phyloP scores from a whole-genome alignment of 2,329 filamentous ascomycete genomes.

The Hymenoscyphus fraxineus region DNA sequence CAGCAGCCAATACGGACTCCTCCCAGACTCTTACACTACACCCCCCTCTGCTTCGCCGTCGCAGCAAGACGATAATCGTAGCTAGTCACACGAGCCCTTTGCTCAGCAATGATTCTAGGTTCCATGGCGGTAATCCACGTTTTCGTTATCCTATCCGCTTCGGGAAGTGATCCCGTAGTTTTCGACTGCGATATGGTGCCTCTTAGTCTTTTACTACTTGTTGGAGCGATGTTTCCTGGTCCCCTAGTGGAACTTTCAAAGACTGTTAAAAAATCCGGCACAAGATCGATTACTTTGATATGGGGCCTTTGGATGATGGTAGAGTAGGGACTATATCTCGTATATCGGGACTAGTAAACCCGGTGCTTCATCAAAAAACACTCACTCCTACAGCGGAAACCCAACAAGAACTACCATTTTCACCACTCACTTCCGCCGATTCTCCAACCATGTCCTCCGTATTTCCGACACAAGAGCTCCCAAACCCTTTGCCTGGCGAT shows the following conservation, averaged over 20 bases:
- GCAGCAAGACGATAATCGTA: not conserved
- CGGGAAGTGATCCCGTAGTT: not conserved
- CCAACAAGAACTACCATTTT: not conserved
- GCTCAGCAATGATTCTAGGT: not conserved
- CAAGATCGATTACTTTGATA: not conserved
- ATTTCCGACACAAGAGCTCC: not conserved
- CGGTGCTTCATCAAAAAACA: not conserved
- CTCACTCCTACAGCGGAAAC: not conserved
- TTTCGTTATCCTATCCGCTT: not conserved
- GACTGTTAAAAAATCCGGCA: not conserved
- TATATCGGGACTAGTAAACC: not conserved
- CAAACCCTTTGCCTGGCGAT: not conserved
- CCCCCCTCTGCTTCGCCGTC: not conserved
- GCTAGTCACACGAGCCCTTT: not conserved
- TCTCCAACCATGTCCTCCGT: not conserved
- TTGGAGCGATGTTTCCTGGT: not conserved
- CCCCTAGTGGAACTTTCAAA: not conserved
- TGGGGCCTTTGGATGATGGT: not conserved
- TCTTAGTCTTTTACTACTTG: not conserved
- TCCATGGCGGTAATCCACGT: not conserved
- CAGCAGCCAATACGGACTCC: not conserved
- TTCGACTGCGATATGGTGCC: not conserved
- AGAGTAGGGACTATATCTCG: not conserved
- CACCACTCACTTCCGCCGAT: not conserved
- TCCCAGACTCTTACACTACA: not conserved